These are phyloP conservation scores for Lepiota brunneoincarnata DNA, from an alignment of 768 basidiomycete species.

Conservation along the genomic window DNA sequence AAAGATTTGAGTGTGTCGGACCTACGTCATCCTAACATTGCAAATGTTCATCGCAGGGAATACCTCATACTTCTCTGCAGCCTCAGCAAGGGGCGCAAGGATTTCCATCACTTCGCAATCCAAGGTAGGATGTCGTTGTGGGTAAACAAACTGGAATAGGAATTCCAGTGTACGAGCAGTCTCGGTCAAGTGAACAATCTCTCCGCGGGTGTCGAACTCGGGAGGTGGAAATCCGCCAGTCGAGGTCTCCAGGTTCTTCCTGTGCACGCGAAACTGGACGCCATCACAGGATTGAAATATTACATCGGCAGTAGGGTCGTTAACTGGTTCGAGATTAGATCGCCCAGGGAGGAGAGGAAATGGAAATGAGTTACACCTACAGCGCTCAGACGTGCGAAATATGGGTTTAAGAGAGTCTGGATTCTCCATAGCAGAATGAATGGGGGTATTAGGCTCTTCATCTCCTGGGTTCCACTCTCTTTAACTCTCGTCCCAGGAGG, in stretches of 20 bases:
- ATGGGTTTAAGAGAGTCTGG: background rate
- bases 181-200: conserved; percentile 23
- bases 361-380: background rate
- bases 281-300: conserved; percentile 25
- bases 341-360: background rate
- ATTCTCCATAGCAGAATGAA: background rate
- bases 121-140: conserved; percentile 20
- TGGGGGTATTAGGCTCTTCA: background rate
- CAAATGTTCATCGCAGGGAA: conserved; percentile 24
- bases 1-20: background rate
- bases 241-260: conserved; percentile 24
- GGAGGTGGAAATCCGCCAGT: conserved; percentile 26
- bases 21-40: conserved; percentile 21
- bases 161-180: conserved; percentile 18
- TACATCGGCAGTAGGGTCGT: conserved; percentile 25
- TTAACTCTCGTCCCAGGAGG: background rate
- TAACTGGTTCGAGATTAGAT: conserved; percentile 17
- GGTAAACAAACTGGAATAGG: conserved; percentile 27
- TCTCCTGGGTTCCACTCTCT: background rate
- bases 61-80: conserved; percentile 26
- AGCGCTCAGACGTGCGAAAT: background rate
- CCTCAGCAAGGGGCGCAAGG: conserved; percentile 21
- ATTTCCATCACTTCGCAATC: conserved; percentile 16
- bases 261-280: conserved; percentile 23
- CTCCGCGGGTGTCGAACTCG: conserved; percentile 21